Evolutionary conservation across 176 grass and related monocot species (phyloP).

Genomic region (Canna indica): DNA sequence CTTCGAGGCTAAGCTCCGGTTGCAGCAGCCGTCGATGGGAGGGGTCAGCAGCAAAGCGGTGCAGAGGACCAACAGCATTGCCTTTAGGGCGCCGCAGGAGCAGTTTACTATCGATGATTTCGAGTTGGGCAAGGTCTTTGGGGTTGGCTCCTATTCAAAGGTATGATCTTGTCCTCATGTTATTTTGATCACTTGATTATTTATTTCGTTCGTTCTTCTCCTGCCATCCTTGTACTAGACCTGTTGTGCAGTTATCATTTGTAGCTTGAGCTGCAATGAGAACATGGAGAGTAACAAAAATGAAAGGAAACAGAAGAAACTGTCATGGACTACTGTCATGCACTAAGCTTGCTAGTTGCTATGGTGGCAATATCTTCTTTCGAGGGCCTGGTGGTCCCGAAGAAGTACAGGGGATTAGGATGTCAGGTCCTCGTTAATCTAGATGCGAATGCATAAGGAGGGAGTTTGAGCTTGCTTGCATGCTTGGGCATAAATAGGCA

Average conservation of each 20-base stretch:
- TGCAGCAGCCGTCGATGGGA: constrained; percentile 23
- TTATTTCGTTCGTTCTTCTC: not conserved
- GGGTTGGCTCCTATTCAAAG: constrained; percentile 97
- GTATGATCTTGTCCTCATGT: constrained; percentile 19
- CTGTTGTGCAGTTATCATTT: not conserved
- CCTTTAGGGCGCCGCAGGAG: constrained; percentile 94
- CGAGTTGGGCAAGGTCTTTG: constrained; percentile 83
- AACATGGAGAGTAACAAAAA: not conserved
- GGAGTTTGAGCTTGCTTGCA: not conserved
- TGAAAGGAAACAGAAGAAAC: not conserved
- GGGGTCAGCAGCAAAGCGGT: constrained; percentile 7
- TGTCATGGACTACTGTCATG: constrained; percentile 6
- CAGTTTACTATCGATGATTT: constrained; percentile 83
- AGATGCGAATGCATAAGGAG: not conserved
- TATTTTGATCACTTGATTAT: not conserved
- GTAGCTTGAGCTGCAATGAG: not conserved
- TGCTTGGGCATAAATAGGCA: not conserved
- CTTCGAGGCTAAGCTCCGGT: constrained; percentile 58
- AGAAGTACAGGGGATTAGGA: not conserved
- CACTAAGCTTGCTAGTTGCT: not conserved
- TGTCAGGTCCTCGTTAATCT: not conserved
- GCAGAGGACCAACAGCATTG: constrained; percentile 51
- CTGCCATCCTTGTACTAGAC: not conserved
- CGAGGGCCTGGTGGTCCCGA: not conserved
- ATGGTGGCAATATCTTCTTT: not conserved